Evolutionary conservation across 768 basidiomycete species (phyloP).

Genomic region (Mrakia frigida): DNA sequence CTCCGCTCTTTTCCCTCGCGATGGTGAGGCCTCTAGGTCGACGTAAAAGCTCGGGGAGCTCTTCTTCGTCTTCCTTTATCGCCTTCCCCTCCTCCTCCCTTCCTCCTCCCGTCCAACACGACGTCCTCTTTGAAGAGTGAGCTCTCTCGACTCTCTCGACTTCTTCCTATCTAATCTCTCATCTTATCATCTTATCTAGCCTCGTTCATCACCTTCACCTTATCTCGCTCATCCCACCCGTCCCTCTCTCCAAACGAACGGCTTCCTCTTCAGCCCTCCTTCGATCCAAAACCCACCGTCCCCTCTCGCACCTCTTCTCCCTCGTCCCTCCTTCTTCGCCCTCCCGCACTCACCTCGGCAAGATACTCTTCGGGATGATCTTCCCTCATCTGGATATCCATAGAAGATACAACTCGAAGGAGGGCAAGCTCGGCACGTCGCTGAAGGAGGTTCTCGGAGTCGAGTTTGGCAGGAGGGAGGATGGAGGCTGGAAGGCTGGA

Average conservation of each 20-base stretch:
- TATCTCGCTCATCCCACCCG: not conserved
- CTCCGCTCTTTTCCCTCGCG: too few species aligned
- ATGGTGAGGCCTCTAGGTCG: too few species aligned
- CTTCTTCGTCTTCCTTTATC: not conserved
- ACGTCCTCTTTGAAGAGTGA: constrained; percentile 12
- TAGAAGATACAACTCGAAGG: constrained; percentile 54
- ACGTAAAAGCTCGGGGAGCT: not conserved
- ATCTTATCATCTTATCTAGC: not conserved
- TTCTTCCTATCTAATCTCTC: not conserved
- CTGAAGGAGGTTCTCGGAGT: constrained; percentile 19
- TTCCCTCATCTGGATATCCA: constrained; percentile 74
- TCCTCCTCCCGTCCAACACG: not conserved
- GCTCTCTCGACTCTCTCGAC: not conserved
- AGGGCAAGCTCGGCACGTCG: constrained; percentile 7
- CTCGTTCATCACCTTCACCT: not conserved
- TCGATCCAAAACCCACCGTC: not conserved
- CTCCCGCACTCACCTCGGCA: constrained; percentile 42
- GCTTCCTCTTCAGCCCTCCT: not conserved
- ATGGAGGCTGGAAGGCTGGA: constrained; percentile 58
- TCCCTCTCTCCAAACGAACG: not conserved
- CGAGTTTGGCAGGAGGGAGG: not conserved
- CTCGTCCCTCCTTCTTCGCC: not conserved
- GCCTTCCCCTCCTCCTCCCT: not conserved
- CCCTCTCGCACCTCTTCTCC: not conserved
- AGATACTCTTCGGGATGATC: constrained; percentile 64